These are phyloP conservation scores for Tetracladium marchalianum DNA, from an alignment of 495 filamentous ascomycete species.

Conservation along the genomic window DNA sequence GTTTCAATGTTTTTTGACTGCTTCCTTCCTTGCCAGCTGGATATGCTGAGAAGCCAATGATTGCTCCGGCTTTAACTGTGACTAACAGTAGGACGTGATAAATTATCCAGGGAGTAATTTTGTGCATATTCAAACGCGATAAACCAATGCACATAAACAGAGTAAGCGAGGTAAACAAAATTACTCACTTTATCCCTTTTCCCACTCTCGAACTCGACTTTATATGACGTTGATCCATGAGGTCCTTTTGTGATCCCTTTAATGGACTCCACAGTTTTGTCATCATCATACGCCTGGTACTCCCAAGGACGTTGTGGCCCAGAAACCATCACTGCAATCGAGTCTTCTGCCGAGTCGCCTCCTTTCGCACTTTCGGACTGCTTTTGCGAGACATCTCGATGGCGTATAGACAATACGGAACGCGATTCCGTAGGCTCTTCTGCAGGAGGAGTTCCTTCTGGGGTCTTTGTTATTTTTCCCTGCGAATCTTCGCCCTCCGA, in stretches of 20 bases:
- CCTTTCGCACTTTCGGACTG: not conserved
- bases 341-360: not conserved
- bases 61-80: too few species aligned
- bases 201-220: constrained; percentile 36
- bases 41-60: too few species aligned
- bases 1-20: too few species aligned
- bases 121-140: not conserved
- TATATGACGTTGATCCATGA: constrained; percentile 24
- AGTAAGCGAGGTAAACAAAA: not conserved
- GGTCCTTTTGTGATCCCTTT: constrained; percentile 25
- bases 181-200: constrained; percentile 33
- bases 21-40: too few species aligned
- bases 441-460: too few species aligned
- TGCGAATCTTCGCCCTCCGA: too few species aligned
- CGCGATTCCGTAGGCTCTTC: too few species aligned
- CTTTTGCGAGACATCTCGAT: too few species aligned
- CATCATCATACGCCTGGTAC: constrained; percentile 38
- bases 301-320: constrained; percentile 28
- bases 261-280: constrained; percentile 31
- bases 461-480: too few species aligned
- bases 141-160: not conserved
- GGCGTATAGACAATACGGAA: too few species aligned
- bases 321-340: constrained; percentile 31
- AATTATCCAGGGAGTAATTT: too few species aligned
- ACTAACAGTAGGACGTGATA: too few species aligned